Evolutionary conservation across 2,329 filamentous ascomycete genomes (phyloP).

Genomic region (Moelleriella libera): DNA sequence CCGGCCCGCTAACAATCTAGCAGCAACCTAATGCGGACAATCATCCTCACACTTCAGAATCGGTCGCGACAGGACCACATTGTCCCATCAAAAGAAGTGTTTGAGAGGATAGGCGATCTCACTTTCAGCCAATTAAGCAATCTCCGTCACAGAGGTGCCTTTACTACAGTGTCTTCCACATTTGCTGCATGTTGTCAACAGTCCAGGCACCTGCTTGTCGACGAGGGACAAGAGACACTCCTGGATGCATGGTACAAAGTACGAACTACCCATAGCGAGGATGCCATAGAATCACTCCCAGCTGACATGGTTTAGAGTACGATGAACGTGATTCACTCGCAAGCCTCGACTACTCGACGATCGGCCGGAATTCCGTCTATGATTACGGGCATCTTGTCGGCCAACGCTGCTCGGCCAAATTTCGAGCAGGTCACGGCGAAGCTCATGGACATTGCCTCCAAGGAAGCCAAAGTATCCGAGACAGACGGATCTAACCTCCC

Average conservation of each 20-base stretch:
- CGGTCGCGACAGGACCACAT: slow-evolving; percentile 27
- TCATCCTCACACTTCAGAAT: slow-evolving; percentile 40
- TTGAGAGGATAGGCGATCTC: slow-evolving; percentile 54
- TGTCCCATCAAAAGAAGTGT: slow-evolving; percentile 36
- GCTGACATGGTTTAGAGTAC: slow-evolving; percentile 33
- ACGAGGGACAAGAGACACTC: slow-evolving; percentile 24
- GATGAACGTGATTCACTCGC: slow-evolving; percentile 55
- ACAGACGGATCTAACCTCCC: slow-evolving; percentile 56
- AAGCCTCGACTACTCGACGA: slow-evolving; percentile 71
- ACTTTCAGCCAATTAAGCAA: slow-evolving; percentile 73
- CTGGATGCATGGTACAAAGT: slow-evolving; percentile 61
- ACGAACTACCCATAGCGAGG: slow-evolving; percentile 5
- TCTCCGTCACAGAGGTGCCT: slow-evolving; percentile 80
- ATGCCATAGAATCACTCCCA: not conserved
- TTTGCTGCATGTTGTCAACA: slow-evolving; percentile 69
- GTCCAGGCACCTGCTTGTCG: slow-evolving; percentile 30
- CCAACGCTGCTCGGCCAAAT: slow-evolving; percentile 43
- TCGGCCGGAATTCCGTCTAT: slow-evolving; percentile 87
- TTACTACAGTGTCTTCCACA: slow-evolving; percentile 82
- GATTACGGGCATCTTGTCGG: slow-evolving; percentile 65
- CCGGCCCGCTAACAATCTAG: not conserved
- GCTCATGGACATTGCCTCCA: slow-evolving; percentile 43
- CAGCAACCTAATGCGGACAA: slow-evolving; percentile 57
- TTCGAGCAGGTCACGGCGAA: slow-evolving; percentile 52
- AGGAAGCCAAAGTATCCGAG: slow-evolving; percentile 36